Base-by-base conservation (phyloP, 805 yeast species). In the Ogataea glucozyma region DNA sequence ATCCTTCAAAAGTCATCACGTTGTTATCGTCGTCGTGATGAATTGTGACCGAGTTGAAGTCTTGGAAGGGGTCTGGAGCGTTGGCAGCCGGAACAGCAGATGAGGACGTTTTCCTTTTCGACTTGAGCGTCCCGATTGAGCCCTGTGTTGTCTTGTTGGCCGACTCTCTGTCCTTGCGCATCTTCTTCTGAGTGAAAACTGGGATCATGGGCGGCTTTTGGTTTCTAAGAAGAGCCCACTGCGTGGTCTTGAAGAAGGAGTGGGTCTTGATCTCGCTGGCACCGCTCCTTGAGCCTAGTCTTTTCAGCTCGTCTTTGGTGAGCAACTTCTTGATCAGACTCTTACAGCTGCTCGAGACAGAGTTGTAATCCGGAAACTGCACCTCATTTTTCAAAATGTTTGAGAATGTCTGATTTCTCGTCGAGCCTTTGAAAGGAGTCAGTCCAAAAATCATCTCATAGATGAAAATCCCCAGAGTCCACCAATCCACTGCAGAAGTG, bases 401-500 rank as follows among this genome's bases (percentile, higher is more conserved):
- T 31, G 91, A 81, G 61, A 93, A 93, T 0, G 99, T 93, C 53
- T 83, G 83, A 57, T 89, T 89, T 31, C 98, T 75, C 51, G 83
- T 88, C 26, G 79, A 71, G 6, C 99, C 99, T 67, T 93, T 93
- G 68, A 91, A 93, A 2, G 99, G 99, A 0, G 99, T 93, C 7
- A 88, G 85, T 1, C 98, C 98, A 64, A 80, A 90, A 17, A 93
- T 68, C 99, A 93, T 93, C 61, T 93, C 99, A 64, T 81, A 95
- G 18, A 89, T 71, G 56, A 93, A 74, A 16, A 93, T 89, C 3
- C 99, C 99, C 51, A 93, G 70, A 0, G 99, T 93, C 99, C 99
- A 93, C 99, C 99, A 93, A 64, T 93, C 99, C 13, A 93, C 99
- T 0, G 98, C 97, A 6, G 91, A 84, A 1, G 98, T 91, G 57